Percentiles rank a stretch among this genome's conserved stretches.
Evolutionary conservation across 306 rosid species (phyloP).

Genomic region (Dicorynia guianensis): DNA sequence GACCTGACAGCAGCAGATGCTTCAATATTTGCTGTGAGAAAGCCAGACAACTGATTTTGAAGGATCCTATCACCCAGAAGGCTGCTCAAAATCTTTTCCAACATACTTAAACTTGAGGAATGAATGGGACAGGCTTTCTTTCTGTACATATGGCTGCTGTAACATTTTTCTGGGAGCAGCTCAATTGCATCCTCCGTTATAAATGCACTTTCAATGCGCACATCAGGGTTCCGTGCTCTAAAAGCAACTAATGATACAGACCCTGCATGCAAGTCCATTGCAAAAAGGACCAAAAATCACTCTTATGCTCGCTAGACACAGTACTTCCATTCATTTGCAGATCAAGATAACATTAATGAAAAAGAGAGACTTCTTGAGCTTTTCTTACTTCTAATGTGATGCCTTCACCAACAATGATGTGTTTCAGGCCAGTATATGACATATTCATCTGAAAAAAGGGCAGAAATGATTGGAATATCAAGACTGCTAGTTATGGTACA

Average conservation of each 20-base stretch:
- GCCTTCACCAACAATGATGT: constrained; percentile 62
- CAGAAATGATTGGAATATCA: not conserved
- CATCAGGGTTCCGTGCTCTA: constrained; percentile 62
- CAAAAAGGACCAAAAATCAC: constrained; percentile 43
- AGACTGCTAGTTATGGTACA: not conserved
- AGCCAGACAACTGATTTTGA: constrained; percentile 50
- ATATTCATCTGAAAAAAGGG: constrained; percentile 49
- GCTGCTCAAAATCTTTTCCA: constrained; percentile 68
- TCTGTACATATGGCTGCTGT: constrained; percentile 42
- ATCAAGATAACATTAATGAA: constrained; percentile 47
- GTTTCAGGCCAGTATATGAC: constrained; percentile 49
- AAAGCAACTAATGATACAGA: constrained; percentile 71
- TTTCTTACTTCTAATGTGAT: constrained; percentile 60
- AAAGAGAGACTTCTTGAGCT: constrained; percentile 58
- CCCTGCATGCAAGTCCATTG: constrained; percentile 70
- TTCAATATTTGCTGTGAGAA: constrained; percentile 70
- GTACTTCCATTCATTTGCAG: constrained; percentile 35
- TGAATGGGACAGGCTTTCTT: constrained; percentile 60
- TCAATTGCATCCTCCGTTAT: constrained; percentile 70
- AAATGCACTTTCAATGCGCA: constrained; percentile 48
- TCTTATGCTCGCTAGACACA: constrained; percentile 16
- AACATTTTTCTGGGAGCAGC: constrained; percentile 88
- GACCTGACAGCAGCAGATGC: constrained; percentile 66
- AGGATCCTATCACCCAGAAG: constrained; percentile 57
- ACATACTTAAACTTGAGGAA: constrained; percentile 56